A percentile compares a stretch with the other conserved stretches of the same genome.
Conservation (phyloP, 176 grass and related monocot genomes). For the Thinopyrum elongatum region DNA sequence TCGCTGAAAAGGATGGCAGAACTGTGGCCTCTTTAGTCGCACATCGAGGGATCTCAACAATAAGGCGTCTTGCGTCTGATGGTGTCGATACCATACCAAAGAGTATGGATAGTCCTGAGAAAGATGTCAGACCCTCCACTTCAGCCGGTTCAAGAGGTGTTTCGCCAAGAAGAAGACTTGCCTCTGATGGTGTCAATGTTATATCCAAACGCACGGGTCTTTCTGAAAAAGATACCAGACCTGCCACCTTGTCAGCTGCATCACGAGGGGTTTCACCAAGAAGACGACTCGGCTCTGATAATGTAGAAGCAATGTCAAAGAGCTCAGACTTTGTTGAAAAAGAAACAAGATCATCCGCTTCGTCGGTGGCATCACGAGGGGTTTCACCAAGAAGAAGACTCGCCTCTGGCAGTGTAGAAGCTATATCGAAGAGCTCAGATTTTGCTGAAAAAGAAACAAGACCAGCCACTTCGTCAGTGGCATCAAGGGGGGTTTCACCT, state of each 20-base stretch:
- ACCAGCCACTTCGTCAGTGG: too few relatives aligned
- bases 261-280: conserved; percentile 26
- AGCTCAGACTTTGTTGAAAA: neutral
- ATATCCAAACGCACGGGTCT: conserved; percentile 30
- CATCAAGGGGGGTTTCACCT: neutral
- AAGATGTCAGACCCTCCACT: conserved; percentile 28
- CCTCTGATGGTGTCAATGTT: conserved; percentile 36
- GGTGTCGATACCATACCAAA: conserved; percentile 32
- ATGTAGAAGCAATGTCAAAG: too few relatives aligned
- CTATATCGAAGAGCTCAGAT: neutral
- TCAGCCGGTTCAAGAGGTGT: conserved; percentile 17
- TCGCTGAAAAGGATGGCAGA: conserved; percentile 37
- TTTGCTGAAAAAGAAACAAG: neutral
- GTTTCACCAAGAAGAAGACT: conserved; percentile 22
- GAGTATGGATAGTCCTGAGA: conserved; percentile 27
- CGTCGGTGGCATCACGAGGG: neutral
- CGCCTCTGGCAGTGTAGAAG: neutral
- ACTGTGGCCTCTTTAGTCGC: conserved; percentile 23
- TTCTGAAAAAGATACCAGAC: conserved; percentile 26
- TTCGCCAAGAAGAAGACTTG: conserved; percentile 39
- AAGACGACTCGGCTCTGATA: conserved; percentile 6
- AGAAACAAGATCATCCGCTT: neutral
- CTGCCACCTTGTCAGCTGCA: neutral
- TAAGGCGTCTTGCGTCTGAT: conserved; percentile 34
- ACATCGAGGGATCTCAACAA: conserved; percentile 29